Evolutionary conservation across 176 grass and related monocot species (phyloP).

Genomic region (Chloris gayana): DNA sequence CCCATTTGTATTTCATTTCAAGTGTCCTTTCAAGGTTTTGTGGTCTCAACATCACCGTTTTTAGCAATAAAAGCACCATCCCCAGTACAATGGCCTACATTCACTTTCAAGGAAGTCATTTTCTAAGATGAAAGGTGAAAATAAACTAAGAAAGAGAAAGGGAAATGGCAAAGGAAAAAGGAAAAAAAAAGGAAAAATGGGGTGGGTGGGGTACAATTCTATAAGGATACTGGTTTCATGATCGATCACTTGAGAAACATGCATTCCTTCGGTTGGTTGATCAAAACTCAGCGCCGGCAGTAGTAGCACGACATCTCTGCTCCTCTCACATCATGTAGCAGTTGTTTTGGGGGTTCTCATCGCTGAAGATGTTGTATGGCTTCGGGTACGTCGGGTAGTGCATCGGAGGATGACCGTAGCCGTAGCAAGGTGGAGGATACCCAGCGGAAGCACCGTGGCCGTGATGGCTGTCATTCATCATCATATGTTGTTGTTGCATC

Average conservation of each 20-base stretch:
- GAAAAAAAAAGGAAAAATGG: too few species aligned
- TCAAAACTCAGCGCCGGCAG: too few species aligned
- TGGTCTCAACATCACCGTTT: neutral
- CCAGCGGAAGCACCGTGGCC: slow-evolving; percentile 16
- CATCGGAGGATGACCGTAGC: slow-evolving; percentile 47
- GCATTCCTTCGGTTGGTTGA: too few species aligned
- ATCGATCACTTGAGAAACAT: neutral
- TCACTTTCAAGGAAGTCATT: slow-evolving; percentile 55
- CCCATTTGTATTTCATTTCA: too few species aligned
- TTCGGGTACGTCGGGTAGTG: slow-evolving; percentile 31
- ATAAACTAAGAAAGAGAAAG: neutral
- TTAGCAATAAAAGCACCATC: slow-evolving; percentile 2
- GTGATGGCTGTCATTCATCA: slow-evolving; percentile 45
- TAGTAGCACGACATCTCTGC: too few species aligned
- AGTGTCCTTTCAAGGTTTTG: too few species aligned
- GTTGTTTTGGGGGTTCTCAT: slow-evolving; percentile 69
- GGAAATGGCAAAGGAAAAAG: neutral
- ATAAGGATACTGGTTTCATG: slow-evolving; percentile 27
- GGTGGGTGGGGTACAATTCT: slow-evolving; percentile 30
- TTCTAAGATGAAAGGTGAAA: slow-evolving; percentile 22
- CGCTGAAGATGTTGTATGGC: slow-evolving; percentile 69
- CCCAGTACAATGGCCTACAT: slow-evolving; percentile 57
- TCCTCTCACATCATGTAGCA: slow-evolving; percentile 66
- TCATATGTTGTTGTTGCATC: slow-evolving; percentile 36
- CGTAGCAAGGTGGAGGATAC: slow-evolving; percentile 60